Evolutionary conservation across 164 flowering plant species (phyloP), one percentile per base, ranked within the genome.

Genomic region (Liriodendron chinense): DNA sequence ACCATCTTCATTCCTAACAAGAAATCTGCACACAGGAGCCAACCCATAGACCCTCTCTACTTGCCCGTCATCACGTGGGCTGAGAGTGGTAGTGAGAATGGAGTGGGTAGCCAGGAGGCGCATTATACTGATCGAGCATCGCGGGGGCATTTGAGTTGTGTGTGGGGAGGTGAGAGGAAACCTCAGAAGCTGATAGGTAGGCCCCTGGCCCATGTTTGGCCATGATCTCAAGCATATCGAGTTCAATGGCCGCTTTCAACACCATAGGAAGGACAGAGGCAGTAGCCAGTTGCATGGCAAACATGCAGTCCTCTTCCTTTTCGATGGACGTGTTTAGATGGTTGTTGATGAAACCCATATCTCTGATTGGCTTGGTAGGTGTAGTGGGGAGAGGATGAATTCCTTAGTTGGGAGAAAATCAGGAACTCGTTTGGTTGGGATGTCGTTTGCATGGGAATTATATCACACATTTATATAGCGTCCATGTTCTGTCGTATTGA

Each of bases 101-200:
- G 87, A 81, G 85, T 88, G 84, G 82, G 88, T 81, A 13, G 97
- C 89, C 49, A 92, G 83, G 25, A 94, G 84, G 63, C 96, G 89
- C 59, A 91, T 74, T 53, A 94, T 90, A 6, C 98, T n/a, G 86
- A 78, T 92, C 97, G 0, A 94, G 82, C 96, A 92, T 87, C 50
- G 76, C 77, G 0, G 89, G 73, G 0, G 96, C 94, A 9, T 87
- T 88, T 0, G 93, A 89, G 85, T 92, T 92, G 16, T 59, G 64
- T 6, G 91, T 83, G 7, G 90, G 89, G 3, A 92, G 88, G 72
- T 91, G 88, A 48, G 87, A 73, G 5, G 90, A 94, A 2, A 92
- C 77, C 43, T 91, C 89, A 0, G 82, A n/a, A 0, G 96, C 79
- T 1, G 98, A 86, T 65, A 88, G 57, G 20, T 64, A 62, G 0